Base-by-base conservation (phyloP, 495 filamentous ascomycete species). In the Penicillium samsonianum region DNA sequence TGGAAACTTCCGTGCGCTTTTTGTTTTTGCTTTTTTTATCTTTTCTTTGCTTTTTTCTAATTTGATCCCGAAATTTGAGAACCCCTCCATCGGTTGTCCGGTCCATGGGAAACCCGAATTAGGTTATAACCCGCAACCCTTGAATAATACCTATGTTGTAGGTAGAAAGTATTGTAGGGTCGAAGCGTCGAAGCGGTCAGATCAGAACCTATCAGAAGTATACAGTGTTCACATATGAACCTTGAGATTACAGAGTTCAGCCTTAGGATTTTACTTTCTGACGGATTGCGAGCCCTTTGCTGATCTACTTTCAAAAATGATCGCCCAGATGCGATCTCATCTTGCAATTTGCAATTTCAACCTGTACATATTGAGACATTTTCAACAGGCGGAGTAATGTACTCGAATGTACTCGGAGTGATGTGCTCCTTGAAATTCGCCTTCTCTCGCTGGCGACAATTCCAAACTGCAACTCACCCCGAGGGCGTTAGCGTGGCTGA, bases 401-500 rank as follows among this genome's bases (percentile, higher is more conserved):
- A 3, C 28, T 7, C 51, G 52, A n/a, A n/a, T n/a, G n/a, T n/a
- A n/a, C n/a, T n/a, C n/a, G n/a, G 53, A 55, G 41, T 33, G 41
- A 33, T 28, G 43, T 46, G 30, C 42, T 55, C 53, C 53, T 37
- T 4, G 40, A 16, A 26, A 9, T 30, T 20, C 28, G 19, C 30
- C 16, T n/a, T 25, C n/a, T 26, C 25, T 53, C 6, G 35, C 35
- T 26, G 22, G 23, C 41, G 42, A 40, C 37, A 33, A 12, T 48
- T 54, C 31, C 42, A 47, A 52, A 42, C 22, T 58, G 64, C 20
- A 47, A 60, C 57, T 65, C 54, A 55, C 54, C 59, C 51, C 62
- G 52, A 51, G 47, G 59, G 59, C 53, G 53, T 55, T 60, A 46
- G 43, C 37, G 61, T 67, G 64, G 64, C 66, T 67, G 64, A 68